These are phyloP conservation scores for Colletotrichum lupini DNA, from an alignment of 2,329 filamentous ascomycete genomes.

Conservation along the genomic window DNA sequence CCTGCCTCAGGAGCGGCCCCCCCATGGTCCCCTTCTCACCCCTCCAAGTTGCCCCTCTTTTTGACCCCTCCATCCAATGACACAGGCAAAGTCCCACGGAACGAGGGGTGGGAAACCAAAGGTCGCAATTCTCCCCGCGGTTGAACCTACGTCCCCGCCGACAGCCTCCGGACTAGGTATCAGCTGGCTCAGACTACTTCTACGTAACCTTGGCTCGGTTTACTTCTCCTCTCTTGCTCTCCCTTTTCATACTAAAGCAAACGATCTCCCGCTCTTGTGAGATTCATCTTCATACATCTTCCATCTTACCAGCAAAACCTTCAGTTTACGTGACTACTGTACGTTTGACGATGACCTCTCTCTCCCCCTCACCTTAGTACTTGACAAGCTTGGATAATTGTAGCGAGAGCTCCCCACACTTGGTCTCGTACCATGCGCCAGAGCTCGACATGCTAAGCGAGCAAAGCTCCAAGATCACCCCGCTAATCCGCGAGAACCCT, in stretches of 20 bases:
- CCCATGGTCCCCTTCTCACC: conserved; percentile 1
- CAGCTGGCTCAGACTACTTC: conserved; percentile 32
- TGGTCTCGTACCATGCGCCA: background rate
- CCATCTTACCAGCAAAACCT: conserved; percentile 5
- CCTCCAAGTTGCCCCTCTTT: conserved; percentile 30
- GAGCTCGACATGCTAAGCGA: conserved; percentile 16
- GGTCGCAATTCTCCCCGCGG: conserved; percentile 34
- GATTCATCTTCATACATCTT: conserved; percentile 1
- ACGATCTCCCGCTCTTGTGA: background rate
- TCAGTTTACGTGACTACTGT: background rate
- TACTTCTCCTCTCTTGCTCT: conserved; percentile 1
- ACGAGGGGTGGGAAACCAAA: conserved; percentile 14
- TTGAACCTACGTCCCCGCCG: conserved; percentile 35
- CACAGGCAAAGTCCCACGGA: conserved; percentile 11
- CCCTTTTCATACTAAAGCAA: conserved; percentile 2
- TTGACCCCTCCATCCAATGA: conserved; percentile 32
- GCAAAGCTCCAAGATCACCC: conserved; percentile 32
- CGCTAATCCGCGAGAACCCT: conserved; percentile 33
- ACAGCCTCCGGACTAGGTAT: conserved; percentile 35
- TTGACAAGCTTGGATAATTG: background rate
- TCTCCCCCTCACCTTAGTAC: too few relatives aligned
- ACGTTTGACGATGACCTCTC: background rate
- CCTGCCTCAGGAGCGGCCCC: background rate
- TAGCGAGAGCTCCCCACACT: background rate
- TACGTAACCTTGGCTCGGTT: conserved; percentile 17